Evolutionary conservation across 352 stramenopile species (phyloP), one percentile per base, ranked within the genome.

Genomic region (Globisporangium nodosum): DNA sequence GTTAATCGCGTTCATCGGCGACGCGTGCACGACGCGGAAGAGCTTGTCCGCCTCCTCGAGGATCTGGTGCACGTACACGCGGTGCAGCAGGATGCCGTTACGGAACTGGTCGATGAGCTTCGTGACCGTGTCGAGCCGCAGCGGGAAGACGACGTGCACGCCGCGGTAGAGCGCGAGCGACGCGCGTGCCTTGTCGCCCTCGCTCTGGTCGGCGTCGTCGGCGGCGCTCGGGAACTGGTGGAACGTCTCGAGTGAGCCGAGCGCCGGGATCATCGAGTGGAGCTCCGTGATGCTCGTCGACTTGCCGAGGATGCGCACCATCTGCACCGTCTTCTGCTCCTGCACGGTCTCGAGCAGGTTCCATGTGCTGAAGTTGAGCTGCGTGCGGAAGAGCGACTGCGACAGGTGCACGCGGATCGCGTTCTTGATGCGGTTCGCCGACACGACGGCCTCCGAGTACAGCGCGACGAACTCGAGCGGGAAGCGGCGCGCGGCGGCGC

Each of bases 311-410:
- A 94, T 92, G n/a, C 79, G 75, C 49, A 94, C 78, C 76, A 90
- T 92, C 51, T 90, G 81, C 30, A 92, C 81, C 3, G 81, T 92
- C 48, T 84, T 78, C 49, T 94, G 84, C 59, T 94, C 84, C 67
- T 94, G 76, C 21, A 91, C 73, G 1, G 81, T 81, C 52, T 94
- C 84, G 15, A 94, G 60, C 37, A 90, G 57, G 56, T 90, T 94
- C 84, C 84, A 94, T 21, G 84, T 94, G 53, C 80, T 90, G 52
- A 94, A 94, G 46, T 94, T 90, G 37, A 94, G 75, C 48, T 90
- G 84, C 20, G 84, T 88, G 3, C 84, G 80, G 63, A 90, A 89
- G 2, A 94, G 67, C n/a, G 74, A 66, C 48, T 92, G 79, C 31
- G 84, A 79, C 16, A 94, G 63, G 52, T 94, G 80, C 31, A 74